Percentiles rank a stretch among this genome's conserved stretches.
Evolutionary conservation across 2,329 filamentous ascomycete genomes (phyloP).

Genomic region (Fusarium poae): DNA sequence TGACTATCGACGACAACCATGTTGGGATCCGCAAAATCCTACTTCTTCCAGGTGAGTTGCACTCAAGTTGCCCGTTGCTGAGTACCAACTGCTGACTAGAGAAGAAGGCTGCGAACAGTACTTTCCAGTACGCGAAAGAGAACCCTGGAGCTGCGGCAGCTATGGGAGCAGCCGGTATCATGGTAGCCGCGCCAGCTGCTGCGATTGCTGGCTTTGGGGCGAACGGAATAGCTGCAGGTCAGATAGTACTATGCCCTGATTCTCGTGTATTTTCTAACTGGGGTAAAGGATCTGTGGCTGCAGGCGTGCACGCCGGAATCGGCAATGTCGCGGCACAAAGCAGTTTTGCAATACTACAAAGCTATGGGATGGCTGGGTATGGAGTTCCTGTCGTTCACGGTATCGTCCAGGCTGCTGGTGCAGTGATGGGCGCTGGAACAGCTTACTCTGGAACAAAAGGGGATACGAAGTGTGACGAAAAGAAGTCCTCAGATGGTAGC

Average conservation of each 20-base stretch:
- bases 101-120: slow-evolving; percentile 6
- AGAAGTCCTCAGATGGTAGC: not conserved
- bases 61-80: no score
- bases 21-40: not conserved
- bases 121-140: not conserved
- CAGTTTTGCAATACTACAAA: slow-evolving; percentile 51
- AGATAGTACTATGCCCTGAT: not conserved
- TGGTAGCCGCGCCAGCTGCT: slow-evolving; percentile 31
- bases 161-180: slow-evolving; percentile 14
- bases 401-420: slow-evolving; percentile 24
- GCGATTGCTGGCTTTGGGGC: slow-evolving; percentile 35
- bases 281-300: not conserved
- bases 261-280: not conserved
- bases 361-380: slow-evolving; percentile 49
- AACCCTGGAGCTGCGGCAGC: slow-evolving; percentile 9
- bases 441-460: not conserved
- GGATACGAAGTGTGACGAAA: not conserved
- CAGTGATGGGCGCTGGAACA: not conserved
- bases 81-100: not conserved
- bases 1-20: no score
- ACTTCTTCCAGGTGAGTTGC: not conserved
- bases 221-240: slow-evolving; percentile 39
- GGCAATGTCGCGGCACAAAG: slow-evolving; percentile 46
- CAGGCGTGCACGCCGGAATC: slow-evolving; percentile 44
- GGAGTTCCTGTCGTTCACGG: slow-evolving; percentile 39